Conservation (phyloP, 768 basidiomycete species). For the Termitomyces titanicus region DNA sequence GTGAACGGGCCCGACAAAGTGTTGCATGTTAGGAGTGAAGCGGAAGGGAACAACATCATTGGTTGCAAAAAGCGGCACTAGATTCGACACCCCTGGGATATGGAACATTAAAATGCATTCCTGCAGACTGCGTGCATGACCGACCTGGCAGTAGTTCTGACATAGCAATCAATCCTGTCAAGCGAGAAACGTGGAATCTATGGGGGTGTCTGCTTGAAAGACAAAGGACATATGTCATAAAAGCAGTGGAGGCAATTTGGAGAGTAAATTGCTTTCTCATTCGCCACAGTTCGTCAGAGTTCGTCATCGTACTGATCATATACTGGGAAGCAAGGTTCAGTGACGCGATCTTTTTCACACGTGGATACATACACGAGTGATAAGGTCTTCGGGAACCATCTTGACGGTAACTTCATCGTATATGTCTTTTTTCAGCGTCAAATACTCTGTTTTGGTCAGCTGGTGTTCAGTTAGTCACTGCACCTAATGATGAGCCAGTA, state of each 20-base stretch:
- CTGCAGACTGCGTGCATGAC: conserved; percentile 5
- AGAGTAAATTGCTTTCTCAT: conserved; percentile 96
- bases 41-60: conserved; percentile 95
- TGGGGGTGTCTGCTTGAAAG: conserved; percentile 80
- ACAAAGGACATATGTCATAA: conserved; percentile 88
- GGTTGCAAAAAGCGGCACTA: conserved; percentile 63
- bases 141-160: conserved; percentile 86
- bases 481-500: background rate
- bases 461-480: conserved; percentile 22
- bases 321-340: conserved; percentile 50
- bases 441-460: conserved; percentile 63
- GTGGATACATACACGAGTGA: conserved; percentile 62
- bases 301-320: conserved; percentile 83
- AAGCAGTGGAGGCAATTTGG: conserved; percentile 84
- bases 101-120: background rate
- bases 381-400: conserved; percentile 84
- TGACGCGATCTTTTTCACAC: background rate
- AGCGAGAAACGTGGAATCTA: conserved; percentile 86
- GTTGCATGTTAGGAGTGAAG: conserved; percentile 94
- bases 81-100: conserved; percentile 35
- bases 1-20: conserved; percentile 83
- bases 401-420: conserved; percentile 86
- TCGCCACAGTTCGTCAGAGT: conserved; percentile 86
- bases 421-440: conserved; percentile 75
- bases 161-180: conserved; percentile 89